Conservation (phyloP, 495 filamentous ascomycete species). For the Parathielavia appendiculata region DNA sequence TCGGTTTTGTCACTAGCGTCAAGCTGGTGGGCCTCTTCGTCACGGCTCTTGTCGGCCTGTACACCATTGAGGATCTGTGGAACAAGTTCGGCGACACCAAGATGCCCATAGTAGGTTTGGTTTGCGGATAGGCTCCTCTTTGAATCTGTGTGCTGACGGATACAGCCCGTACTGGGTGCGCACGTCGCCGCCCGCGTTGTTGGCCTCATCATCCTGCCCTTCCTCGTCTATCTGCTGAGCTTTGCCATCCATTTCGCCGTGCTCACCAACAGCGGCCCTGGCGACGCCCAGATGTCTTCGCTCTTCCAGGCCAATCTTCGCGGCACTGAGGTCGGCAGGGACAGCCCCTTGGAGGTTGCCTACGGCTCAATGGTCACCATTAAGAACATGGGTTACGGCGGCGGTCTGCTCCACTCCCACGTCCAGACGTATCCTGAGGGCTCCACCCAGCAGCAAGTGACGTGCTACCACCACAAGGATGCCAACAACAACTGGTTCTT, state of each 20-base stretch:
- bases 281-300: constrained; percentile 98
- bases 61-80: constrained; percentile 96
- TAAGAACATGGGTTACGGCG: constrained; percentile 99
- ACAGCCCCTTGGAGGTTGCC: constrained; percentile 88
- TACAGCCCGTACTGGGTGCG: constrained; percentile 61
- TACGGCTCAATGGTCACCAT: constrained; percentile 84
- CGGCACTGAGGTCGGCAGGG: constrained; percentile 87
- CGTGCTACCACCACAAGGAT: constrained; percentile 99
- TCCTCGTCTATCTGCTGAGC: constrained; percentile 86
- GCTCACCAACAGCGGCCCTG: constrained; percentile 88
- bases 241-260: constrained; percentile 93
- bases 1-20: constrained; percentile 95
- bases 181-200: constrained; percentile 76
- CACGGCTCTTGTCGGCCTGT: constrained; percentile 89
- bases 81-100: constrained; percentile 93
- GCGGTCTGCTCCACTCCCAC: constrained; percentile 91
- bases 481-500: constrained; percentile 99
- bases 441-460: constrained; percentile 90
- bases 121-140: not conserved
- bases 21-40: constrained; percentile 97
- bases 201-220: constrained; percentile 81
- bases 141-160: not conserved
- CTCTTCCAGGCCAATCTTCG: constrained; percentile 94
- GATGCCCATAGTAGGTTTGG: constrained; percentile 66
- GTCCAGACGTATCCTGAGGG: constrained; percentile 94